A percentile compares a stretch with the other conserved stretches of the same genome.
These are phyloP conservation scores for Dendrocalamus sinicus DNA, from an alignment of 176 grass and related monocot species.

Conservation along the genomic window DNA sequence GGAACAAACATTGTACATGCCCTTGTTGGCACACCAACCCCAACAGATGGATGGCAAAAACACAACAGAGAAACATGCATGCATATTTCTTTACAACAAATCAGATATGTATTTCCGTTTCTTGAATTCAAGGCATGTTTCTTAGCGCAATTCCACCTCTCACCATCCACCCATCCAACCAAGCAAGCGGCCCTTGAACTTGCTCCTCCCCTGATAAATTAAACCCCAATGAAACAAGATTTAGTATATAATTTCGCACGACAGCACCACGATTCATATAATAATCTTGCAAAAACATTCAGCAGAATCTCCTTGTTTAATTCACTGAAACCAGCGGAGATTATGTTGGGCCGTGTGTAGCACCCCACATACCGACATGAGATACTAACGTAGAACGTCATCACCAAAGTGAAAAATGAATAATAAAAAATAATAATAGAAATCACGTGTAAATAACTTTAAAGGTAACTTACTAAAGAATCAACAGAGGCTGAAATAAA, in stretches of 20 bases:
- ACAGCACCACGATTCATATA: not conserved
- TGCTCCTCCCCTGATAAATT: conserved; percentile 31
- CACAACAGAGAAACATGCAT: not conserved
- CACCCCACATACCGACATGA: too few species aligned
- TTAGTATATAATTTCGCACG: not conserved
- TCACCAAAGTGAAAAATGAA: too few species aligned
- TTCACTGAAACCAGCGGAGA: not conserved
- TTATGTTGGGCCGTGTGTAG: too few species aligned
- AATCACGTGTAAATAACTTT: too few species aligned
- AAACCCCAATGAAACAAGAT: not conserved
- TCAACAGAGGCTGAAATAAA: too few species aligned
- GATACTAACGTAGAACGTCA: too few species aligned
- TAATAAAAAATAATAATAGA: too few species aligned
- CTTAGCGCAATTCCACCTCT: not conserved
- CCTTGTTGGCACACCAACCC: not conserved
- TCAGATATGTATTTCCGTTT: not conserved
- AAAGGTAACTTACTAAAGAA: too few species aligned
- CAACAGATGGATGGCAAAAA: not conserved
- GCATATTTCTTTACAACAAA: not conserved
- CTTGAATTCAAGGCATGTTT: not conserved
- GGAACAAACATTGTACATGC: not conserved
- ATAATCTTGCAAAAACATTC: not conserved
- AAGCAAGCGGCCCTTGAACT: conserved; percentile 46
- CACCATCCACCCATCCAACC: conserved; percentile 51
- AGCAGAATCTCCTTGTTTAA: not conserved